phyloP scores from a whole-genome alignment of 768 basidiomycete species.

The Boletus sensibilis region DNA sequence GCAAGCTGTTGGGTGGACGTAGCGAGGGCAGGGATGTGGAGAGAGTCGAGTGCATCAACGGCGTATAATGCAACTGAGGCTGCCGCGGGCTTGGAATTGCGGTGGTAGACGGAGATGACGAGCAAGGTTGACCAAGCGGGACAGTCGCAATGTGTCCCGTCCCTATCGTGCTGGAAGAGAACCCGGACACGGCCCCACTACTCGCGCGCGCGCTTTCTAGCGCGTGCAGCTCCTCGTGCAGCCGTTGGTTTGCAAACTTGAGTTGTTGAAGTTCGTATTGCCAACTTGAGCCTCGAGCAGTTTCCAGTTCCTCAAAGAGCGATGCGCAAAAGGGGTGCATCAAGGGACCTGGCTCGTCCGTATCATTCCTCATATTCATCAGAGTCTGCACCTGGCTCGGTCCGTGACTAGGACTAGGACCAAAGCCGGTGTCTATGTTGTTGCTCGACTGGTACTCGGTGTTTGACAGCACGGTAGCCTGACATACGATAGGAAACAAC shows the following conservation, averaged over 20 bases:
- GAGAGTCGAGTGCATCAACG: slow-evolving; percentile 4
- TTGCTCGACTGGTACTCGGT: neutral
- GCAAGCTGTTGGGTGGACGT: slow-evolving; percentile 12
- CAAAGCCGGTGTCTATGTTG: neutral
- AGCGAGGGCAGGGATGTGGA: slow-evolving; percentile 1
- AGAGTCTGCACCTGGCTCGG: neutral
- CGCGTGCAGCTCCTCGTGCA: slow-evolving; percentile 55
- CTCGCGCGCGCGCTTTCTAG: slow-evolving; percentile 32
- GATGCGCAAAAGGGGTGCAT: slow-evolving; percentile 34
- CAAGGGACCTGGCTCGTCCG: slow-evolving; percentile 1
- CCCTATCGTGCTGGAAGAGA: neutral
- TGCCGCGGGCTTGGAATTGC: slow-evolving; percentile 4
- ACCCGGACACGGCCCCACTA: neutral
- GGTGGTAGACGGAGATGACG: neutral
- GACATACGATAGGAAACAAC: slow-evolving; percentile 31
- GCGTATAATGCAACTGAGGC: slow-evolving; percentile 1
- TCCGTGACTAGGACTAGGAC: neutral
- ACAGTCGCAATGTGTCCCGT: neutral
- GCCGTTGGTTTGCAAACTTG: slow-evolving; percentile 63
- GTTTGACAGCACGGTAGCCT: slow-evolving; percentile 23
- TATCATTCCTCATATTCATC: neutral
- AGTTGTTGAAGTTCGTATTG: slow-evolving; percentile 91
- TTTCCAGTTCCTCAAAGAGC: slow-evolving; percentile 73
- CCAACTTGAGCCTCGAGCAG: slow-evolving; percentile 74
- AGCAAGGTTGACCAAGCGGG: neutral